These are phyloP conservation scores for Plantago major DNA, from an alignment of 257 asterid species.

Conservation along the genomic window DNA sequence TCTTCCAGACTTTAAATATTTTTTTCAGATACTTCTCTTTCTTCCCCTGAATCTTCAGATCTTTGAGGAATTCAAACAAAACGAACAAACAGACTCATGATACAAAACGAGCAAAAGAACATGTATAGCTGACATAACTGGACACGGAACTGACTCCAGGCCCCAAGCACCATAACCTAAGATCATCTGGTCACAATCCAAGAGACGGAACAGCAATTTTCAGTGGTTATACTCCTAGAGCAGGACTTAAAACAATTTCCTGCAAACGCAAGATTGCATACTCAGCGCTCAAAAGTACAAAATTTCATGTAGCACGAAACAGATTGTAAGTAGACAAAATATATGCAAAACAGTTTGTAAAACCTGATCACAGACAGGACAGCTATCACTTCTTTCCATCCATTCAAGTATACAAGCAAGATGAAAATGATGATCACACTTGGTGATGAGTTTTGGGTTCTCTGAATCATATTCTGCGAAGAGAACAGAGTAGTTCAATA, in stretches of 20 bases:
- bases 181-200: slow-evolving; percentile 14
- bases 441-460: slow-evolving; percentile 78
- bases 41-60: slow-evolving; percentile 6
- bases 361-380: slow-evolving; percentile 92
- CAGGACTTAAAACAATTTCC: slow-evolving; percentile 68
- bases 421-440: slow-evolving; percentile 91
- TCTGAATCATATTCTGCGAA: slow-evolving; percentile 78
- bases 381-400: slow-evolving; percentile 93
- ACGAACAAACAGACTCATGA: slow-evolving; percentile 22
- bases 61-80: slow-evolving; percentile 21
- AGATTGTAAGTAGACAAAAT: background rate
- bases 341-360: background rate
- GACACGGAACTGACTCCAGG: slow-evolving; percentile 16
- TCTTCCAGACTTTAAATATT: slow-evolving; percentile 5
- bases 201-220: slow-evolving; percentile 16
- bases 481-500: slow-evolving; percentile 16
- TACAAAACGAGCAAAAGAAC: slow-evolving; percentile 21
- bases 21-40: slow-evolving; percentile 15
- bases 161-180: slow-evolving; percentile 1
- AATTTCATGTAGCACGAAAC: background rate
- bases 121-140: slow-evolving; percentile 21
- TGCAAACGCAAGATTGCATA: slow-evolving; percentile 28
- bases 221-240: slow-evolving; percentile 33
- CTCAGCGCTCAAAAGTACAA: slow-evolving; percentile 6
- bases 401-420: slow-evolving; percentile 92